Base-by-base conservation (phyloP, 2,329 filamentous ascomycete genomes). In the Pseudogymnoascus sp. region DNA sequence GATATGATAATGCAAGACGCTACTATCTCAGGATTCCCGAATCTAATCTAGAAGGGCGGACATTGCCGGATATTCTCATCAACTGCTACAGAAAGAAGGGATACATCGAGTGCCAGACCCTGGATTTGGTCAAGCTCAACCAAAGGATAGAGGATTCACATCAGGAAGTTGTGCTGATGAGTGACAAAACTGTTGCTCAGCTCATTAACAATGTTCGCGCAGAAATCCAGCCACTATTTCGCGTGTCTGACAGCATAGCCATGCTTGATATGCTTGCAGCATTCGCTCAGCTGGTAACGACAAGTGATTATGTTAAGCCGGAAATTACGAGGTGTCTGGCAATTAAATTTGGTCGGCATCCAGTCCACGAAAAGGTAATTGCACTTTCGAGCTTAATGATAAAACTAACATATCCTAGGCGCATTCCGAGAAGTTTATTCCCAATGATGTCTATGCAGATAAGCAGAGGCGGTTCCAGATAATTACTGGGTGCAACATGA, bases 401-500 rank as follows among this genome's bases (percentile, higher is more conserved):
- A 30, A 18, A 22, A 14, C 37, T 57, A 1, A 61, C 18, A 61
- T 25, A 71, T 38, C 28, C 0, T 58, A 83, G 77, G 82, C 86
- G 2, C 84, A 90, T 65, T 75, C 77, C 0, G 81, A 81, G 50
- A 84, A 82, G 20, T 96, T 89, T 70, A 79, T 97, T 3, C 89
- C 94, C 0, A 97, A 97, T 65, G 92, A 97, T 69, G 89, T 92
- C 28, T 97, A 92, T 68, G 88, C 90, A 2, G 89, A 87, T 0
- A 81, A 88, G 34, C 86, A 93, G 63, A 85, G 86, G 35, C 85
- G 92, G 1, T 96, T 97, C 68, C 92, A 97, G 66, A 88, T 97
- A 64, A 87, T 99, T 64, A 97, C 93, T 0, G 93, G 94, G 3
- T 95, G 90, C 72, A 99, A 99, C 68, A 99, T 99, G 94, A 96